phyloP scores from a whole-genome alignment of 2,329 filamentous ascomycete genomes.

The Trematosphaeria pertusa region DNA sequence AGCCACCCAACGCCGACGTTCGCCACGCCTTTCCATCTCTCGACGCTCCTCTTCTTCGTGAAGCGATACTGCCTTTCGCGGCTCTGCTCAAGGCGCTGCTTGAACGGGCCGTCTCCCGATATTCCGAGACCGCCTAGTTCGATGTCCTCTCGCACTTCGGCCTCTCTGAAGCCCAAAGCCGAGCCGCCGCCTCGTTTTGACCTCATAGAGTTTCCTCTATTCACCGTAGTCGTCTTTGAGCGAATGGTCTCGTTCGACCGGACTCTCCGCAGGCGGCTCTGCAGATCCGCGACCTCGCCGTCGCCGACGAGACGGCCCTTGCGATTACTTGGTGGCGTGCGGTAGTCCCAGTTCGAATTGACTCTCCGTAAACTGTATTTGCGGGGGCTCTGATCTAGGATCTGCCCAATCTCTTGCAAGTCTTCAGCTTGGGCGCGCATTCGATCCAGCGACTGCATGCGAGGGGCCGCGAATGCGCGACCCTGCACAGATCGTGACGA shows the following conservation, averaged over 20 bases:
- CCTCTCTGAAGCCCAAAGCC: slow-evolving; percentile 45
- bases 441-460: slow-evolving; percentile 58
- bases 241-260: slow-evolving; percentile 41
- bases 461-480: slow-evolving; percentile 60
- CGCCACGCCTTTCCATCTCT: slow-evolving; percentile 43
- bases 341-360: slow-evolving; percentile 41
- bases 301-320: slow-evolving; percentile 41
- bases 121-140: slow-evolving; percentile 37
- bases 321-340: slow-evolving; percentile 42
- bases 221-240: slow-evolving; percentile 26
- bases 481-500: slow-evolving; percentile 55
- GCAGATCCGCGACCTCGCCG: slow-evolving; percentile 38
- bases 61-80: slow-evolving; percentile 42
- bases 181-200: slow-evolving; percentile 32
- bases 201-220: slow-evolving; percentile 28
- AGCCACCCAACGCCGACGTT: slow-evolving; percentile 45
- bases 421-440: slow-evolving; percentile 52
- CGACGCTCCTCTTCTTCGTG: slow-evolving; percentile 42
- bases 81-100: slow-evolving; percentile 39
- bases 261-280: slow-evolving; percentile 35
- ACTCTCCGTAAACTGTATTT: slow-evolving; percentile 43
- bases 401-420: slow-evolving; percentile 49
- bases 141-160: slow-evolving; percentile 46
- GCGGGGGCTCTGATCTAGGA: slow-evolving; percentile 53
- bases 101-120: slow-evolving; percentile 34